Conservation (phyloP, 345 rosid species). For the Hibiscus trionum region DNA sequence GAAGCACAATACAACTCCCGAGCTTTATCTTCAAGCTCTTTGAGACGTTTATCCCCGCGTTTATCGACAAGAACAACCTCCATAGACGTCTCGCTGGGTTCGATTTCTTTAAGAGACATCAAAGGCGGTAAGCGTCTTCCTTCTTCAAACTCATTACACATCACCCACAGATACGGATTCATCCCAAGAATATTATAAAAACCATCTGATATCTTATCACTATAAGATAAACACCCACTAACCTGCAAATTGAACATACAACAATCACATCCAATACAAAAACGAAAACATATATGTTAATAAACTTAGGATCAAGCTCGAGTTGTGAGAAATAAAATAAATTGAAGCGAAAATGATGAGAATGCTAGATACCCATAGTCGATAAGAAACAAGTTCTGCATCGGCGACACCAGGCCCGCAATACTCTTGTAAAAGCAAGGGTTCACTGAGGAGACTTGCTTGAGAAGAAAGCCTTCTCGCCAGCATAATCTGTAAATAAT, state of each 20-base stretch:
- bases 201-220: conserved; percentile 86
- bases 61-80: conserved; percentile 82
- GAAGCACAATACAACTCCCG: conserved; percentile 73
- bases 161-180: conserved; percentile 89
- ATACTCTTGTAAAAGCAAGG: conserved; percentile 27
- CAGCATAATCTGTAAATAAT: conserved; percentile 62
- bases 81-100: conserved; percentile 61
- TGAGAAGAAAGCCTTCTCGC: conserved; percentile 68
- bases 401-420: conserved; percentile 21
- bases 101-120: conserved; percentile 58
- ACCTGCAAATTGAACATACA: conserved; percentile 36
- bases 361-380: conserved; percentile 60
- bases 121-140: conserved; percentile 64
- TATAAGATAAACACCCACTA: conserved; percentile 81
- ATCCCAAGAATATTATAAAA: conserved; percentile 89
- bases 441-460: conserved; percentile 49
- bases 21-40: conserved; percentile 84
- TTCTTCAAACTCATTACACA: conserved; percentile 70
- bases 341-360: background rate
- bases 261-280: background rate
- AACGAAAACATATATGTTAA: background rate
- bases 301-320: background rate
- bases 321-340: background rate
- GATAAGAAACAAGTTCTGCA: conserved; percentile 63
- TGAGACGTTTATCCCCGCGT: conserved; percentile 60